Conservation (phyloP, 176 grass and related monocot genomes). For the bread wheat (Triticum aestivum) region DNA sequence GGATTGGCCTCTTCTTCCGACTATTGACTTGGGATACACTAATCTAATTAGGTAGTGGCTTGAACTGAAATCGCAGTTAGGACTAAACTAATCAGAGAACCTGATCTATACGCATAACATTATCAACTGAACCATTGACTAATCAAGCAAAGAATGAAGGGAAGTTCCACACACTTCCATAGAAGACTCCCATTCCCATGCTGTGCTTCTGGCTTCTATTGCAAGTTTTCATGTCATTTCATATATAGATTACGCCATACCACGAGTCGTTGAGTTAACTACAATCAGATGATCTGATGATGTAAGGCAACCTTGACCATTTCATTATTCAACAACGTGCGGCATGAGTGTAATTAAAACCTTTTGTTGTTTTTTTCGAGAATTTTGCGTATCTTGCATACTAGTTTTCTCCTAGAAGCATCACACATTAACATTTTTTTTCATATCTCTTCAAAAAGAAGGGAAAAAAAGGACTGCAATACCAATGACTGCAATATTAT, state of each 20-base stretch:
- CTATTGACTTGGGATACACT: not conserved
- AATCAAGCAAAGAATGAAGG: not conserved
- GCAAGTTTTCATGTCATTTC: not conserved
- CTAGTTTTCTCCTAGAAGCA: not conserved
- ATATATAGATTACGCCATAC: not conserved
- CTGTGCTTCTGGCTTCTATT: constrained; percentile 16
- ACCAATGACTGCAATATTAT: no score
- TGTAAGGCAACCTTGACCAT: not conserved
- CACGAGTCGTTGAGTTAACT: not conserved
- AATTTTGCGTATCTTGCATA: not conserved
- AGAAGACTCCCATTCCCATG: not conserved
- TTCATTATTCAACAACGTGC: not conserved
- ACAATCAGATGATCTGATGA: not conserved
- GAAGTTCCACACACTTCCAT: not conserved
- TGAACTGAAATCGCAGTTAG: not conserved
- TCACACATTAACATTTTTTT: not conserved
- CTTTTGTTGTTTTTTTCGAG: not conserved
- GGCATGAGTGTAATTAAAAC: not conserved
- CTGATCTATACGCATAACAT: not conserved
- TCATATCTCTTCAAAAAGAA: not conserved
- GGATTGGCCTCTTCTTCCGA: not conserved
- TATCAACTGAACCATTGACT: not conserved
- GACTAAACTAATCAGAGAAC: not conserved
- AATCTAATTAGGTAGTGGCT: not conserved
- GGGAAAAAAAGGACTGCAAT: no score